Percentiles rank a stretch among this genome's conserved stretches.
Conservation (phyloP, 106 monocot species). For the Dendrobium catenatum region DNA sequence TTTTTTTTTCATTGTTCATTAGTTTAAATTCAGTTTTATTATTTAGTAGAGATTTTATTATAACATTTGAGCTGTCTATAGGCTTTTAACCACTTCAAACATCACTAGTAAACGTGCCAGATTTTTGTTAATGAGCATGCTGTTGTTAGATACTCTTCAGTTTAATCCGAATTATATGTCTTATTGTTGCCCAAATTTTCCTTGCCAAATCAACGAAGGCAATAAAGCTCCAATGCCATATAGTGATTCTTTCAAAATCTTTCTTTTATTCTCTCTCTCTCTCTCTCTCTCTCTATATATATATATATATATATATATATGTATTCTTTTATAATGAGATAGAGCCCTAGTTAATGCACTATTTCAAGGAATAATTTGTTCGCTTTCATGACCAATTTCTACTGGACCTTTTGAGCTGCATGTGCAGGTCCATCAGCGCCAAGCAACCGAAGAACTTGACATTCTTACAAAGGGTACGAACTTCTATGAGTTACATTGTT, state of each 20-base stretch:
- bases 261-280: neutral
- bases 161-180: neutral
- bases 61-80: neutral
- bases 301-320: too few species aligned
- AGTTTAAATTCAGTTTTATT: neutral
- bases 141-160: neutral
- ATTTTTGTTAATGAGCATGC: neutral
- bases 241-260: neutral
- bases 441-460: slow-evolving; percentile 14
- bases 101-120: neutral
- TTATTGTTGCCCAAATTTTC: neutral
- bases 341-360: neutral
- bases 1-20: neutral
- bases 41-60: neutral
- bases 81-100: neutral
- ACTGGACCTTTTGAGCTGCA: slow-evolving; percentile 3
- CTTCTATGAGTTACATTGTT: neutral
- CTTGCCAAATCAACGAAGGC: neutral
- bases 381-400: neutral
- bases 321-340: neutral
- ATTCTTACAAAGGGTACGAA: slow-evolving; percentile 20
- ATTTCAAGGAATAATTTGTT: neutral
- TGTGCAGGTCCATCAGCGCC: slow-evolving; percentile 17
- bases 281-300: neutral
- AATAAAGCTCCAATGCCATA: neutral